These are phyloP conservation scores for Paragyromitra xinjiangensis DNA, from an alignment of 495 filamentous ascomycete species.

Conservation along the genomic window DNA sequence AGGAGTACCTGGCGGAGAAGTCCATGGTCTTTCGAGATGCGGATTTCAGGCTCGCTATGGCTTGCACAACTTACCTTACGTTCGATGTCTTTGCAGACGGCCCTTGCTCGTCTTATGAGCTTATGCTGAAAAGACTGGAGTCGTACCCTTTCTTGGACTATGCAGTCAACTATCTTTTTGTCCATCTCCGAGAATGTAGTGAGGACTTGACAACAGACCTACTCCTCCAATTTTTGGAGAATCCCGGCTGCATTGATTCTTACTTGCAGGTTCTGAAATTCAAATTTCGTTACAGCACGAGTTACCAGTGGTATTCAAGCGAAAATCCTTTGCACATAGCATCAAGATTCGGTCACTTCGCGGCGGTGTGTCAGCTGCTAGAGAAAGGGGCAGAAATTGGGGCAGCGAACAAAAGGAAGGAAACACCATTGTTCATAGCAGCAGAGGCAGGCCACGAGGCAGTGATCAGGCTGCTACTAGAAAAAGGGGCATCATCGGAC, in stretches of 20 bases:
- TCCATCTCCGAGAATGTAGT: conserved; percentile 7
- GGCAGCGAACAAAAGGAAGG: too few relatives aligned
- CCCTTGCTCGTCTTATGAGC: not conserved
- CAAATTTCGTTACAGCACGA: accelerated
- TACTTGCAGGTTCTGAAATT: not conserved
- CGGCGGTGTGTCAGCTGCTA: not conserved
- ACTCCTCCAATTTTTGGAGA: conserved; percentile 7
- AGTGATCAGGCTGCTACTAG: conserved; percentile 10
- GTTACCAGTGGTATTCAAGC: not conserved
- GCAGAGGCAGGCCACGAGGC: not conserved
- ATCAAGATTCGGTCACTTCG: not conserved
- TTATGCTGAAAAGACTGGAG: not conserved
- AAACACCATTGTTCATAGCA: conserved; percentile 19
- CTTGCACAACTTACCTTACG: conserved; percentile 39
- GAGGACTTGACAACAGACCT: not conserved
- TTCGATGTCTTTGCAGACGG: conserved; percentile 30
- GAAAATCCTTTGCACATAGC: conserved; percentile 5
- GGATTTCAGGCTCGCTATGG: conserved; percentile 7
- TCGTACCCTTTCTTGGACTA: conserved; percentile 14
- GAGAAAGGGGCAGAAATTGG: not conserved
- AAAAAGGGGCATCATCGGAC: not conserved
- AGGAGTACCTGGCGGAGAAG: conserved; percentile 41
- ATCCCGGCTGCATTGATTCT: not conserved
- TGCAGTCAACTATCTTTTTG: not conserved
- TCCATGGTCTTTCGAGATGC: conserved; percentile 2